Evolutionary conservation across 2,329 filamentous ascomycete species (phyloP).

Genomic region (Fusarium sp.): DNA sequence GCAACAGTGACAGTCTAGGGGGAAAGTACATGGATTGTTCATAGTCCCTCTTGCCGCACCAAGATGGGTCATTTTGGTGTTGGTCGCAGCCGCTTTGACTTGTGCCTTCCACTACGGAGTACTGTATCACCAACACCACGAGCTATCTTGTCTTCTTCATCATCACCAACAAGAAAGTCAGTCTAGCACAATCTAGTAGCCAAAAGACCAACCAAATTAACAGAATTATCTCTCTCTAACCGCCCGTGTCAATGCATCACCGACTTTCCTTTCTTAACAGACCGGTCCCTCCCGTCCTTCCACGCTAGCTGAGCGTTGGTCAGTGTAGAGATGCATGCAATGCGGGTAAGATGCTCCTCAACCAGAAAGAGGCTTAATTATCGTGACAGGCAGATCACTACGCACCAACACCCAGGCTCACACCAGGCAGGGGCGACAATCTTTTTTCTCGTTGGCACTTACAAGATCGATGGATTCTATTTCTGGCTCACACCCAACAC

Average conservation of each 20-base stretch:
- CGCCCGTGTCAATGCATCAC: constrained; percentile 6
- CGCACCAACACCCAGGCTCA: not conserved
- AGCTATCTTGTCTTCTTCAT: not conserved
- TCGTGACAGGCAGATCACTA: not conserved
- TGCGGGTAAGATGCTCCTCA: not conserved
- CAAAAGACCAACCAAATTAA: constrained; percentile 22
- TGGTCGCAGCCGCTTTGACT: constrained; percentile 16
- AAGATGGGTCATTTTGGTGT: constrained; percentile 9
- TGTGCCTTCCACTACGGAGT: not conserved
- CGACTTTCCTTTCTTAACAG: constrained; percentile 6
- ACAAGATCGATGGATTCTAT: constrained; percentile 19
- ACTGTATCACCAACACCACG: constrained; percentile 15
- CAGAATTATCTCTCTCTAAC: not conserved
- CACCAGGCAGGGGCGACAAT: not conserved
- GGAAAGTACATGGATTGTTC: not conserved
- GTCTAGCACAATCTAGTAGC: not conserved
- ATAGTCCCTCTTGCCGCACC: not conserved
- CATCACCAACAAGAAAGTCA: constrained; percentile 30
- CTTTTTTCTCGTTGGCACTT: not conserved
- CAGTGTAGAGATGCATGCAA: not conserved
- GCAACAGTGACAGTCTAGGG: not conserved
- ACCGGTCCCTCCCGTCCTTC: not conserved
- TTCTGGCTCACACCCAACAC: constrained; percentile 21
- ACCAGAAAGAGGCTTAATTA: not conserved
- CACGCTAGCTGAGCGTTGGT: not conserved